These are phyloP conservation scores for Ophiosphaerella herpotricha DNA, from an alignment of 2,329 filamentous ascomycete genomes.

Conservation along the genomic window DNA sequence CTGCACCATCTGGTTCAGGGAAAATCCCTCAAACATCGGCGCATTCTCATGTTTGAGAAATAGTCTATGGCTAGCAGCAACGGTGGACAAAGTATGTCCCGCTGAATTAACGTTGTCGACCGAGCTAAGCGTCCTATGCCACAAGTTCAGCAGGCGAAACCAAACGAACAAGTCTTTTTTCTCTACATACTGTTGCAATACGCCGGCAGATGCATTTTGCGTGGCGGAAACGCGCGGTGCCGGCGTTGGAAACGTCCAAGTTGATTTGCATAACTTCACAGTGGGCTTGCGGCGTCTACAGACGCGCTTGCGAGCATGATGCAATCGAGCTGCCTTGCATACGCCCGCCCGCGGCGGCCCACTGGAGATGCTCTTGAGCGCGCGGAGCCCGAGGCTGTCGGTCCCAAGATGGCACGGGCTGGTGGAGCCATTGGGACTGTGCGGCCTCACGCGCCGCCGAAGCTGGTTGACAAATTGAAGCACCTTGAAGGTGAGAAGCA, in stretches of 20 bases:
- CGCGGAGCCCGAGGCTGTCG: conserved; percentile 23
- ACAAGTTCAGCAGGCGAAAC: conserved; percentile 40
- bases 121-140: conserved; percentile 34
- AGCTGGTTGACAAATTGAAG: conserved; percentile 47
- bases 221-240: conserved; percentile 27
- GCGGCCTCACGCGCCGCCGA: conserved; percentile 44
- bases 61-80: conserved; percentile 37
- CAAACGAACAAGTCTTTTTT: conserved; percentile 30
- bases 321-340: conserved; percentile 26
- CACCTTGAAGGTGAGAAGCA: conserved; percentile 46
- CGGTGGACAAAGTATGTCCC: conserved; percentile 30
- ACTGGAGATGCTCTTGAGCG: conserved; percentile 35
- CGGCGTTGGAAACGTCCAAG: conserved; percentile 25
- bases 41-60: conserved; percentile 44
- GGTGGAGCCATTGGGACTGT: conserved; percentile 25
- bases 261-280: conserved; percentile 17
- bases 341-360: conserved; percentile 26
- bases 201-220: conserved; percentile 38
- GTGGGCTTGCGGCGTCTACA: conserved; percentile 28
- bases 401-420: conserved; percentile 27
- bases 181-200: conserved; percentile 45
- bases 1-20: conserved; percentile 34
- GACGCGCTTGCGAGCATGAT: conserved; percentile 27
- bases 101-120: conserved; percentile 27
- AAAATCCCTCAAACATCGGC: conserved; percentile 33